A percentile compares a stretch with the other conserved stretches of the same genome.
Evolutionary conservation across 225 moss, liverwort and hornwort genomes (phyloP).

Genomic region (Lunularia cruciata): DNA sequence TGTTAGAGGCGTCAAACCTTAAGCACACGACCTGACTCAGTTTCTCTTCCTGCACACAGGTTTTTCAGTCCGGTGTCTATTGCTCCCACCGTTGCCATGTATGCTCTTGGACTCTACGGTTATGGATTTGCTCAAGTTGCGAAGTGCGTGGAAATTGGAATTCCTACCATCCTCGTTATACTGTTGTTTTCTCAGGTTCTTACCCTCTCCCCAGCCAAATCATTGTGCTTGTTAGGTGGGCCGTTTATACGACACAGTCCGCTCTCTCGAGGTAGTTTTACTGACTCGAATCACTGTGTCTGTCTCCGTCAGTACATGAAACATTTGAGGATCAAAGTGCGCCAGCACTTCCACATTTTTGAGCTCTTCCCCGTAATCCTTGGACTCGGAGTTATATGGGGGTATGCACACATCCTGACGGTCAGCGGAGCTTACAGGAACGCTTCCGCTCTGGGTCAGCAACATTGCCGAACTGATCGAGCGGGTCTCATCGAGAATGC

Average conservation of each 20-base stretch:
- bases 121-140: slow-evolving; percentile 73
- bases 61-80: slow-evolving; percentile 74
- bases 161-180: slow-evolving; percentile 67
- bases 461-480: slow-evolving; percentile 86
- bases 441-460: slow-evolving; percentile 63
- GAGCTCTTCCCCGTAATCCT: slow-evolving; percentile 72
- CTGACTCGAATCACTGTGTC: background rate
- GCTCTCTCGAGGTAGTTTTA: background rate
- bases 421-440: slow-evolving; percentile 89
- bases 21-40: background rate
- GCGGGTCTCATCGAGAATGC: slow-evolving; percentile 67
- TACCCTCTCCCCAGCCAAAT: background rate
- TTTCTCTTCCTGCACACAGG: slow-evolving; percentile 28
- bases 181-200: slow-evolving; percentile 62
- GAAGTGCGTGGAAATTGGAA: slow-evolving; percentile 80
- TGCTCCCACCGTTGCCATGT: slow-evolving; percentile 65
- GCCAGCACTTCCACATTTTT: slow-evolving; percentile 53
- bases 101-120: slow-evolving; percentile 66
- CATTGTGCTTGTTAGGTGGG: background rate
- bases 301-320: slow-evolving; percentile 50
- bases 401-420: slow-evolving; percentile 84
- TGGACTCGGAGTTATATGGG: slow-evolving; percentile 74
- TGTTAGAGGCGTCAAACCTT: background rate
- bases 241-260: background rate
- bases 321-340: slow-evolving; percentile 34